Conservation (phyloP, 371 early-diverging fungal species). For the Mortierella sp. region DNA sequence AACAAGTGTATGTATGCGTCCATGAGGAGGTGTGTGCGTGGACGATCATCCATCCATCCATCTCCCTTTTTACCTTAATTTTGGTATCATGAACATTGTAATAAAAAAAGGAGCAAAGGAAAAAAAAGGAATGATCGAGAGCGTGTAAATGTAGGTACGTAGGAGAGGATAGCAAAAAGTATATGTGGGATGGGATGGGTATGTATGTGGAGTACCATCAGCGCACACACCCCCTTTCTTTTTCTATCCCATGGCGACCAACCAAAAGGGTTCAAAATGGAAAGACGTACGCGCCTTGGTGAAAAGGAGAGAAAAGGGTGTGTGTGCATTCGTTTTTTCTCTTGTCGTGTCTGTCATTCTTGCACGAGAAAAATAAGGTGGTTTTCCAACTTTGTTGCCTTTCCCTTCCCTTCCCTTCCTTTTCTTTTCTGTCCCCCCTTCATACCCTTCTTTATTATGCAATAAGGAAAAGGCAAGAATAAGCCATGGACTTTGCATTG, state of each 20-base stretch:
- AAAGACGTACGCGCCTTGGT: background rate
- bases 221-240: background rate
- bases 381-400: background rate
- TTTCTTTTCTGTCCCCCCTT: background rate
- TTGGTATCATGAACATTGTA: slow-evolving; percentile 2
- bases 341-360: background rate
- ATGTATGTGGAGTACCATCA: background rate
- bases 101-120: background rate
- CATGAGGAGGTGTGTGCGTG: background rate
- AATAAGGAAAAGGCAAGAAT: background rate
- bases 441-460: slow-evolving; percentile 6
- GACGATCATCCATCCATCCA: background rate
- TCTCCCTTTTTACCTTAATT: background rate
- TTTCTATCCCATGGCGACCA: background rate
- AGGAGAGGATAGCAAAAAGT: background rate
- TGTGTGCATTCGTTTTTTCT: background rate
- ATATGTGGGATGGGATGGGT: background rate
- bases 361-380: background rate
- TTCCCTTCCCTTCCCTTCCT: background rate
- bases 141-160: background rate
- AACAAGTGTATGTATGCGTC: too few species aligned
- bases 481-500: slow-evolving; percentile 7
- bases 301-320: background rate
- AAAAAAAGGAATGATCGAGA: background rate
- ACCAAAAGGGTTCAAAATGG: background rate